Evolutionary conservation across 805 yeast genomes (phyloP), one percentile per base, ranked within the genome.

Genomic region (Saccharomycopsis synnaedendra): DNA sequence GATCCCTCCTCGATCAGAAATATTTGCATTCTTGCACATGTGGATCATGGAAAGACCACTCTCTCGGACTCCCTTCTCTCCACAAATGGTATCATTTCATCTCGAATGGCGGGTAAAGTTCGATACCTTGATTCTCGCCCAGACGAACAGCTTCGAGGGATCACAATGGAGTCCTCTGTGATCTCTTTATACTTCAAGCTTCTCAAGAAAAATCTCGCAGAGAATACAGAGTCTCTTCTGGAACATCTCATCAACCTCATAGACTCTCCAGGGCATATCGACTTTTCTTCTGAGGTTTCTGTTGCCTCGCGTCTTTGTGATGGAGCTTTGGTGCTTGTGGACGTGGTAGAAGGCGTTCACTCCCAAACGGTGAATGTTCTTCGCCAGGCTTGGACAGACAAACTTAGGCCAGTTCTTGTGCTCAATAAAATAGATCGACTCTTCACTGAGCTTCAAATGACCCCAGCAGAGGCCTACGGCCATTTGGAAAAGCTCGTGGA

Each of bases 201-300:
- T 3, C 65, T 81, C 52, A 72, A 68, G 51, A 67, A 66, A 47
- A 64, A 63, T 31, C 96, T 89, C 6, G 64, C 61, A 31, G 67
- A 64, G 41, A 64, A 62, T 39, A 59, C 57, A 3, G 43, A 30
- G 10, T 47, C 47, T n/a, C 74, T 82, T 38, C 77, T 76, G 39
- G 96, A 93, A 59, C 85, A 85, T 64, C 67, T 93, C 47, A 82
- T 93, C 59, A 93, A 93, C 60, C 72, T 93, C 57, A 90, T 93
- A 49, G 99, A 93, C 64, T 90, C 97, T 0, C 99, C 99, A 0
- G 99, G 99, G n/a, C 99, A 93, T 58, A 87, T 93, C 51, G 99
- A 93, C 65, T 93, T 93, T 62, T 83, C 95, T 1, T 83, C 94
- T 8, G 99, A 93, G 60, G 99, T 93, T 0, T 85, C 96, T 31